phyloP scores from a whole-genome alignment of 2,329 filamentous ascomycete species.

The Fusarium anguioides region DNA sequence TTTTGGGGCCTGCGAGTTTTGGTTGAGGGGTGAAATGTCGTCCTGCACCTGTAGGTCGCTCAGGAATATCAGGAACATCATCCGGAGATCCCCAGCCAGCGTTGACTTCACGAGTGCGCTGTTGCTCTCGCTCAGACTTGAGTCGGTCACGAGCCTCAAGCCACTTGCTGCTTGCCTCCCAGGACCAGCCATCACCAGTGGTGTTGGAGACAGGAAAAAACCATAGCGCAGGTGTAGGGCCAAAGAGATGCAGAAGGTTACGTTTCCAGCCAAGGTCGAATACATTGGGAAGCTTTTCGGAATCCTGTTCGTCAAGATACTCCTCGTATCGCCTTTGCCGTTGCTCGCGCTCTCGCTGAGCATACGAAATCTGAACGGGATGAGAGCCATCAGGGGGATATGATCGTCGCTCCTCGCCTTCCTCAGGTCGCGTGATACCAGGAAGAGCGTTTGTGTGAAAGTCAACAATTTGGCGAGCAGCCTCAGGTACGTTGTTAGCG shows the following conservation, averaged over 20 bases:
- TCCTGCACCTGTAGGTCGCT: conserved; percentile 46
- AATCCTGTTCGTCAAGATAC: conserved; percentile 92
- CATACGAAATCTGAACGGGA: conserved; percentile 63
- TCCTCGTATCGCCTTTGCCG: conserved; percentile 68
- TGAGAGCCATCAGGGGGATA: conserved; percentile 49
- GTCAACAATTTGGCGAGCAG: conserved; percentile 79
- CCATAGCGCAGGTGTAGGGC: conserved; percentile 79
- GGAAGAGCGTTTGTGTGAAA: conserved; percentile 85
- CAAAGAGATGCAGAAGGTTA: conserved; percentile 87
- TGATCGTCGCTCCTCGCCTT: conserved; percentile 72
- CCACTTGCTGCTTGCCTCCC: conserved; percentile 89
- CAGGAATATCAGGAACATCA: conserved; percentile 42
- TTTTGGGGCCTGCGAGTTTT: conserved; percentile 44
- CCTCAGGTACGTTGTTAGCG: conserved; percentile 62
- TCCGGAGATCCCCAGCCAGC: conserved; percentile 72
- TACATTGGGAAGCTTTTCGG: conserved; percentile 87
- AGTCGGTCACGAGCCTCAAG: conserved; percentile 74
- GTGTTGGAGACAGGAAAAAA: conserved; percentile 84
- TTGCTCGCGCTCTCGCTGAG: conserved; percentile 66
- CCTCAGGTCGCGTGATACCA: conserved; percentile 82
- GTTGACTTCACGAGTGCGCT: conserved; percentile 70
- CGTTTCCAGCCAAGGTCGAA: conserved; percentile 88
- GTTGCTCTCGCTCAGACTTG: conserved; percentile 66
- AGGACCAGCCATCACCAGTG: conserved; percentile 91
- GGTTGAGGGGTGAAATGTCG: conserved; percentile 48